These are phyloP conservation scores for Yamadazyma insecticola DNA, from an alignment of 805 yeast species.

Conservation along the genomic window DNA sequence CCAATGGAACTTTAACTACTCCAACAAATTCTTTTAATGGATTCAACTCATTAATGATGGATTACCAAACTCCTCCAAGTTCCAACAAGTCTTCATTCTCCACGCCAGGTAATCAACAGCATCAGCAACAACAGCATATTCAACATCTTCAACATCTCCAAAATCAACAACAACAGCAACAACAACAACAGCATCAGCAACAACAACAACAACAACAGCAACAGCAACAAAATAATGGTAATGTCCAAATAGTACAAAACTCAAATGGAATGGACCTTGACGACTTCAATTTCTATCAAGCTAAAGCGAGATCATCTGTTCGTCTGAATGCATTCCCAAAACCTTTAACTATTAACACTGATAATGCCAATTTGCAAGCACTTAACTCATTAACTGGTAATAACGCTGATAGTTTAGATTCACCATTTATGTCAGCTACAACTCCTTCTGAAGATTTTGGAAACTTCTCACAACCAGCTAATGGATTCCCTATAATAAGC, in stretches of 20 bases:
- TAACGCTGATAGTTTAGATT: conserved; percentile 24
- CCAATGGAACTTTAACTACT: conserved; percentile 5
- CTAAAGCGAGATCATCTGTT: conserved; percentile 19
- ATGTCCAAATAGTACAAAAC: conserved; percentile 4
- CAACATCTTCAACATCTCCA: conserved; percentile 3
- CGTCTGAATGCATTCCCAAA: conserved; percentile 23
- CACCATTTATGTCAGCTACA: conserved; percentile 39
- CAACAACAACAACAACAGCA: conserved; percentile 6
- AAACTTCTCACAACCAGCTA: too few relatives aligned
- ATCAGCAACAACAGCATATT: too few relatives aligned
- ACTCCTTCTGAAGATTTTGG: conserved; percentile 32
- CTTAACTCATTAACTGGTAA: conserved; percentile 17
- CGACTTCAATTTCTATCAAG: conserved; percentile 22
- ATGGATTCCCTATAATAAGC: too few relatives aligned
- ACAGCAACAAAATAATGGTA: conserved; percentile 2
- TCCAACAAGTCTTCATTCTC: conserved; percentile 29
- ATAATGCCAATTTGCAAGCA: conserved; percentile 23
- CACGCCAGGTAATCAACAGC: conserved; percentile 7
- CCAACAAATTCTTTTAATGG: conserved; percentile 13
- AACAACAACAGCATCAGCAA: conserved; percentile 4
- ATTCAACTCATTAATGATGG: conserved; percentile 36
- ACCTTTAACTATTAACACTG: conserved; percentile 37
- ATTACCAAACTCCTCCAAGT: conserved; percentile 37
- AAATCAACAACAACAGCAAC: too few relatives aligned
- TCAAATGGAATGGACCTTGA: conserved; percentile 21